Evolutionary conservation across 441 rosid species (phyloP), one percentile per base, ranked within the genome.

Genomic region (Viola pubescens): DNA sequence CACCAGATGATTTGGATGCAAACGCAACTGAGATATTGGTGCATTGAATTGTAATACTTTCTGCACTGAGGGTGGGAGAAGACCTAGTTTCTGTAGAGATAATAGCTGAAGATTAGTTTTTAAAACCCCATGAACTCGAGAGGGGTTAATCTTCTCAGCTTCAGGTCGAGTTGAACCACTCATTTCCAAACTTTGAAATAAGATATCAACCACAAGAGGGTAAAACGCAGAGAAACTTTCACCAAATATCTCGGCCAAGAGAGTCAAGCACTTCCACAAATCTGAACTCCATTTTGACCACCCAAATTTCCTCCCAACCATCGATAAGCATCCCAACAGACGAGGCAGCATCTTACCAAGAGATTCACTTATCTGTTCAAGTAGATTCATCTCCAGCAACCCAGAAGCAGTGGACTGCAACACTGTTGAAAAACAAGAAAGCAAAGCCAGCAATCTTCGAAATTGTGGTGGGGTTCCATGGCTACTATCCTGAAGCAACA

Each of bases 371-470:
- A 94, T 90, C 70, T 86, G 84, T 71, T 84, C 83, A 37, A 94
- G 97, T 59, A 86, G 69, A 78, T 85, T 90, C 67, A 86, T 80
- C 75, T 94, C 99, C 72, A 94, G 75, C 79, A 94, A 80, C 52
- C 99, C 97, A 59, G 95, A 90, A 69, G 96, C 97, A 70, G 95
- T 94, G 66, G 96, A 79, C 75, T 88, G 92, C 81, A 94, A 67
- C 12, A 94, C 83, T 19, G 95, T 86, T 49, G 82, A 81, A 77
- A 94, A 94, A 79, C 99, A 94, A 66, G 96, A 86, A 74, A 94
- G 95, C 79, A 94, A 70, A 8, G 97, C 96, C 54, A 94, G 94
- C 83, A 88, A 73, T 72, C 95, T 81, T 38, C 87, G 74, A 71
- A 94, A 90, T 39, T 90, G 94, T 74, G 82, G 81, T 0, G 83